phyloP scores from a whole-genome alignment of 2,329 filamentous ascomycete genomes.

The Hypoxylon sp. region DNA sequence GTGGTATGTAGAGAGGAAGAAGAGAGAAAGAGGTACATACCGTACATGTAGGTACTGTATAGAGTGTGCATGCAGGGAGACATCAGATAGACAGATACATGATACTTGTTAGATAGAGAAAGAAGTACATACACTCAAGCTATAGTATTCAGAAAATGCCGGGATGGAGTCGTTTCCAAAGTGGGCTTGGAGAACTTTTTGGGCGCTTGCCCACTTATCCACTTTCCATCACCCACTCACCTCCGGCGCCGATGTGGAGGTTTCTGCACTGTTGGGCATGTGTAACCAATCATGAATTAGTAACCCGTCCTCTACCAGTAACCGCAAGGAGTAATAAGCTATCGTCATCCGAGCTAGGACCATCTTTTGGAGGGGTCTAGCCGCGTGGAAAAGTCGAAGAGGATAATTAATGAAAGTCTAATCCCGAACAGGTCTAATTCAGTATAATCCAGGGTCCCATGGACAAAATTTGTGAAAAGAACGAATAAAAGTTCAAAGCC shows the following conservation, averaged over 20 bases:
- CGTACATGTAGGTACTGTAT: too few species aligned
- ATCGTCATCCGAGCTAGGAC: constrained; percentile 29
- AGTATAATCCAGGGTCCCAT: constrained; percentile 1
- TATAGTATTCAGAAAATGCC: neutral
- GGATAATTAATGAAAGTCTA: constrained; percentile 19
- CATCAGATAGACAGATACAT: neutral
- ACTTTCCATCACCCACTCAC: neutral
- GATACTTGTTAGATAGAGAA: neutral
- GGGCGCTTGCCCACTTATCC: constrained; percentile 18
- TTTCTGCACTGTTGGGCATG: constrained; percentile 6
- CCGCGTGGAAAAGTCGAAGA: constrained; percentile 23
- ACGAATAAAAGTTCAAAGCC: constrained; percentile 1
- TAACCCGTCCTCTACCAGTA: constrained; percentile 20
- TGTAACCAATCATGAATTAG: constrained; percentile 21
- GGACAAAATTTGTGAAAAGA: constrained; percentile 12
- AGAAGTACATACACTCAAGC: too few species aligned
- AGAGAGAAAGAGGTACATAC: too few species aligned
- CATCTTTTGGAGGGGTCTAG: constrained; percentile 30
- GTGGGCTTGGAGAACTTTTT: constrained; percentile 11
- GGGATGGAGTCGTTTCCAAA: constrained; percentile 5
- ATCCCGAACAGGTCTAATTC: constrained; percentile 16
- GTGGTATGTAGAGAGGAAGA: constrained; percentile 1
- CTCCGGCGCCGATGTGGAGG: constrained; percentile 27
- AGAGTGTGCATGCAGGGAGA: too few species aligned
- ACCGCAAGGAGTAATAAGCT: constrained; percentile 39